Evolutionary conservation across 129 eudicot species (phyloP), one percentile per base, ranked within the genome.

Genomic region (Pseudognaphalium luteoalbum): DNA sequence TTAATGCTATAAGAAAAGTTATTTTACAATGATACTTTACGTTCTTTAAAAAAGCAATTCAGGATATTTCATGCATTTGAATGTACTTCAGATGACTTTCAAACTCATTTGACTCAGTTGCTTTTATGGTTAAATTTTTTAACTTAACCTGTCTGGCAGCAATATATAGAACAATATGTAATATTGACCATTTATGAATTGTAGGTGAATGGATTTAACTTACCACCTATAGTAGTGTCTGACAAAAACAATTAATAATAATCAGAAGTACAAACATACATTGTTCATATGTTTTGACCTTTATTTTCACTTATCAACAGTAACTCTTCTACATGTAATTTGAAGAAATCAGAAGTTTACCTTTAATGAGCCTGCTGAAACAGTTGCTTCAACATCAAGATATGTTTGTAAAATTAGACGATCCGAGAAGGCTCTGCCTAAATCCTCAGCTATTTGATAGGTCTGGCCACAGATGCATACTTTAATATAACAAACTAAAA

Each of bases 341-440:
- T 29, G 3, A 42, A 60, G 35, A 6, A 37, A 35, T 41, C 19
- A 39, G 28, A 56, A 70, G 50, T 3, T 20, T 88, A 91, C 99
- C 99, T 95, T 95, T 58, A 91, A 70, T 42, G 90, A 68, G 39
- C 88, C 86, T 20, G 84, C 83, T 7, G 96, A 77, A n/a, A 85
- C 77, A 52, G 81, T 76, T 35, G 86, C 91, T 83, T 95, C 99
- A 25, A 88, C 97, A 67, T 95, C 96, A 32, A 86, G 73, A 81
- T 81, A 86, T 58, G 89, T 81, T 83, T 83, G 96, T 62, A 95
- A 74, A 69, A 95, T 77, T 25, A 88, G 66, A 16, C 86, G 87
- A 76, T 91, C 99, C 5, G 97, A 71, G 72, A 87, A 95, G 58
- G 97, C 99, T 89, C 90, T 91, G 70, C 99, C 97, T 86, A 95